A percentile compares a stretch with the other conserved stretches of the same genome.
Conservation (phyloP, 305 asterid species). For the Ruellia speciosa region DNA sequence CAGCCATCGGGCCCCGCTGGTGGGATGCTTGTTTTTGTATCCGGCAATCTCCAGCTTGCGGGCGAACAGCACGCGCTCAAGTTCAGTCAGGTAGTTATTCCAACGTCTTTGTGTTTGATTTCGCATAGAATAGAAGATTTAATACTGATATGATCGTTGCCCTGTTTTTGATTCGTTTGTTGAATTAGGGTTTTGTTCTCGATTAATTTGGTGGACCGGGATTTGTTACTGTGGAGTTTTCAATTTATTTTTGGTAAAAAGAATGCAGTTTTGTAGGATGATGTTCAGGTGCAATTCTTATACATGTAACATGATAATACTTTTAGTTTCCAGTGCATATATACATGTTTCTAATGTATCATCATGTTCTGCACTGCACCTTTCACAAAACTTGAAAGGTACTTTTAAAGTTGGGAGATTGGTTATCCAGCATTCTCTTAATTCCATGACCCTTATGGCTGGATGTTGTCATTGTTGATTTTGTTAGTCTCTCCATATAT, state of each 20-base stretch:
- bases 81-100: constrained; percentile 42
- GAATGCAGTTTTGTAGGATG: background rate
- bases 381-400: background rate
- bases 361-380: background rate
- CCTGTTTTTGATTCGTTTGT: background rate
- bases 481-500: background rate
- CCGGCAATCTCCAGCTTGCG: constrained; percentile 45
- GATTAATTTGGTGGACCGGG: background rate
- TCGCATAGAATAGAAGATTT: background rate
- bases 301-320: no score
- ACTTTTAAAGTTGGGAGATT: background rate
- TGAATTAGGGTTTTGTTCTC: background rate
- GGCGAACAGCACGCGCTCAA: constrained; percentile 55
- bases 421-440: background rate
- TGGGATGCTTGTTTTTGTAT: constrained; percentile 49
- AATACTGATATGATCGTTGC: background rate
- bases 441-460: constrained; percentile 7
- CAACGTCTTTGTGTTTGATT: background rate
- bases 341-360: background rate
- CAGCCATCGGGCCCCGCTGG: constrained; percentile 53
- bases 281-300: background rate
- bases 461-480: background rate
- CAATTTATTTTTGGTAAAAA: no score
- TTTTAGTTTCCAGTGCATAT: no score
- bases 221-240: background rate